These are phyloP conservation scores for Nitzschia inconspicua DNA, from an alignment of 108 stramenopile genomes.

Conservation along the genomic window DNA sequence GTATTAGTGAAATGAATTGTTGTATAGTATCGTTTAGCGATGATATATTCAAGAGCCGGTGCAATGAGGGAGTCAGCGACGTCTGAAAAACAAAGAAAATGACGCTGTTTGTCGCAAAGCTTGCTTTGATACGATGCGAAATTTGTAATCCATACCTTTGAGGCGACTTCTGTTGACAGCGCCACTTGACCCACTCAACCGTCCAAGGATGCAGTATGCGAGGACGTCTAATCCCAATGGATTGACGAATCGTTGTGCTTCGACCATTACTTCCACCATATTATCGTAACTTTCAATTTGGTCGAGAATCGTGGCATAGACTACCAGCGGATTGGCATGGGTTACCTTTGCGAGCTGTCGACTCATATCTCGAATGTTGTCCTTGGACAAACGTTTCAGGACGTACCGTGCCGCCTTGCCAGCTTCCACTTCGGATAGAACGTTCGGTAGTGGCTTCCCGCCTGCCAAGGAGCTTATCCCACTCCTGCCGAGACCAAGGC, in stretches of 20 bases:
- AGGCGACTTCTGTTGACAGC: conserved; percentile 61
- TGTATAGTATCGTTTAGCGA: too few relatives aligned
- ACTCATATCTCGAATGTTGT: conserved; percentile 80
- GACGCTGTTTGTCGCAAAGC: not conserved
- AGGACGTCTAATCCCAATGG: conserved; percentile 86
- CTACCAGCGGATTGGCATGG: conserved; percentile 87
- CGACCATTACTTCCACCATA: conserved; percentile 89
- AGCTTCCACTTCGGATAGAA: conserved; percentile 71
- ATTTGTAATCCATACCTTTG: conserved; percentile 47
- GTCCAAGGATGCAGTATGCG: conserved; percentile 69
- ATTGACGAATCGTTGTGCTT: conserved; percentile 75
- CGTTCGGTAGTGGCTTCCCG: conserved; percentile 53
- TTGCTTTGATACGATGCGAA: not conserved
- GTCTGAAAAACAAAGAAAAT: too few relatives aligned
- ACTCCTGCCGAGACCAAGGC: conserved; percentile 57
- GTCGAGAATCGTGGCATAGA: conserved; percentile 76
- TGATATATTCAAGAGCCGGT: too few relatives aligned
- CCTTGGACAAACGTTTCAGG: conserved; percentile 87
- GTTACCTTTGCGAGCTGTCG: conserved; percentile 72
- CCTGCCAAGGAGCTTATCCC: conserved; percentile 29
- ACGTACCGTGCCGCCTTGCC: conserved; percentile 67
- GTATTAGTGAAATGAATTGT: not conserved
- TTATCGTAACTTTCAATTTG: conserved; percentile 96
- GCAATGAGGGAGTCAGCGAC: too few relatives aligned
- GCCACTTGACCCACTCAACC: conserved; percentile 51